Evolutionary conservation across 106 monocot species (phyloP).

Genomic region (Apostasia ramifera): DNA sequence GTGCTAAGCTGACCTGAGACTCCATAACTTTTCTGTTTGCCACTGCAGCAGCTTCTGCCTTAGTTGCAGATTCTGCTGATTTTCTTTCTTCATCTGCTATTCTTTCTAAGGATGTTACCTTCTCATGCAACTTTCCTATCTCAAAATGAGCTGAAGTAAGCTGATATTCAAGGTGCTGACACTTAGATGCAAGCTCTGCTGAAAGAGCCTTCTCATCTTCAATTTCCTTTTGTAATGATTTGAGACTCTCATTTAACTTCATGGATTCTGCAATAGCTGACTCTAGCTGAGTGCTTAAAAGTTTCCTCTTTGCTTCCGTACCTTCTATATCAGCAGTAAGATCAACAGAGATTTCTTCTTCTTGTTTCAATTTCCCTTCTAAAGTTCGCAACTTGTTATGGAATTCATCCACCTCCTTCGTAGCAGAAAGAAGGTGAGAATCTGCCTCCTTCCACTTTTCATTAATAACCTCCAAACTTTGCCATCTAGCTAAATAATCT

Average conservation of each 20-base stretch:
- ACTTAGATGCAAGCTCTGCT: not conserved
- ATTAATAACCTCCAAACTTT: slow-evolving; percentile 16
- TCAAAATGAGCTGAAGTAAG: slow-evolving; percentile 29
- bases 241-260: not conserved
- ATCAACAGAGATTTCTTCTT: not conserved
- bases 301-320: slow-evolving; percentile 6
- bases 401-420: not conserved
- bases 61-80: slow-evolving; percentile 10
- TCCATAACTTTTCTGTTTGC: not conserved
- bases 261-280: not conserved
- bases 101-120: slow-evolving; percentile 19
- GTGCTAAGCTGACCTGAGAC: not conserved
- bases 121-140: slow-evolving; percentile 13
- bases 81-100: slow-evolving; percentile 22
- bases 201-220: not conserved
- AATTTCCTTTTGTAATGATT: not conserved
- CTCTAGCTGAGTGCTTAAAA: not conserved
- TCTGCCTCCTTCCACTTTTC: not conserved
- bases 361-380: not conserved
- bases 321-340: not conserved
- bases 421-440: not conserved
- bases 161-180: slow-evolving; percentile 2
- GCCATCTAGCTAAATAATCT: slow-evolving; percentile 20
- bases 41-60: not conserved
- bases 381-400: not conserved